These are phyloP conservation scores for Eucalyptus victrix DNA, from an alignment of 345 rosid species.

Conservation along the genomic window DNA sequence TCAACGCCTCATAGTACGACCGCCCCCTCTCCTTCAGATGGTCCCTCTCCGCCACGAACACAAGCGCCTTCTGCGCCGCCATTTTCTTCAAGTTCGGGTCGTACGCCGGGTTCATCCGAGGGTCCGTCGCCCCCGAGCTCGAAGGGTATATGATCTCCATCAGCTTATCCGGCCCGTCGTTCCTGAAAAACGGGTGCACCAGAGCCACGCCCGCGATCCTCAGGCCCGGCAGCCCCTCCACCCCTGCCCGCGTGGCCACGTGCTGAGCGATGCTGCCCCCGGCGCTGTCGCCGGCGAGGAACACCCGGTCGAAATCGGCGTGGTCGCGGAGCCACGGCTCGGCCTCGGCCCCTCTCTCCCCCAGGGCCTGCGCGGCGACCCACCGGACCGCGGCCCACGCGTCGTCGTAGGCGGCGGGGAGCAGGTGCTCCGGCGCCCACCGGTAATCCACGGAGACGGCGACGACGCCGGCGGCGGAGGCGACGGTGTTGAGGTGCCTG, in stretches of 20 bases:
- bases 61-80: neutral
- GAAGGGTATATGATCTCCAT: neutral
- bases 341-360: neutral
- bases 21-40: neutral
- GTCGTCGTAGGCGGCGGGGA: conserved; percentile 25
- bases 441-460: conserved; percentile 33
- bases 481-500: conserved; percentile 6
- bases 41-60: conserved; percentile 26
- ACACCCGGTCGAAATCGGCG: conserved; percentile 18
- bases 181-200: conserved; percentile 19
- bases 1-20: neutral
- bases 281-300: conserved; percentile 29
- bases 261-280: conserved; percentile 28
- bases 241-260: conserved; percentile 7
- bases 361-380: conserved; percentile 4
- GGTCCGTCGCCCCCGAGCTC: neutral
- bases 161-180: neutral
- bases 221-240: neutral
- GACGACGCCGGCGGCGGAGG: conserved; percentile 3
- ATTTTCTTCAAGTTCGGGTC: neutral
- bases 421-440: conserved; percentile 28
- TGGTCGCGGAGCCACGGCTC: conserved; percentile 19
- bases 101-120: neutral
- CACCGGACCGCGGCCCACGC: conserved; percentile 30
- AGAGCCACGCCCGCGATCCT: conserved; percentile 1